These are phyloP conservation scores for Podila verticillata DNA, from an alignment of 192 early-diverging fungal genomes.

Conservation along the genomic window DNA sequence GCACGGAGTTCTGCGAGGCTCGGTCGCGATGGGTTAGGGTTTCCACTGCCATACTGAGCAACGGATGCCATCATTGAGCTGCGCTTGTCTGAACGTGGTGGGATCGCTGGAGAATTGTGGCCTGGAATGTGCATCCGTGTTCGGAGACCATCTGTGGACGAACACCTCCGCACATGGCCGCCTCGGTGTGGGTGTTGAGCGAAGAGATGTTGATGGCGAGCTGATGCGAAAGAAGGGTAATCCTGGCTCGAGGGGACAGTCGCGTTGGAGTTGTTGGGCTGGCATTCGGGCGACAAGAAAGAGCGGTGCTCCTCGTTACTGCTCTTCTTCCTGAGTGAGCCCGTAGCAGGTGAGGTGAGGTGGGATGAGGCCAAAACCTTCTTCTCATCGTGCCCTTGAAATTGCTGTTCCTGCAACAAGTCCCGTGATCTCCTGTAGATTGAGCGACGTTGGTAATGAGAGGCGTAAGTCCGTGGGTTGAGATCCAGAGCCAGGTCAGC, in stretches of 20 bases:
- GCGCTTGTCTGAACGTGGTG: conserved; percentile 35
- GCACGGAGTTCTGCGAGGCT: not conserved
- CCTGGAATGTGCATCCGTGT: conserved; percentile 12
- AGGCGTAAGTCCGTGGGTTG: not conserved
- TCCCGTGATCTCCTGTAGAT: not conserved
- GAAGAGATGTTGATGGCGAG: not conserved
- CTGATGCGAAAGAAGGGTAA: not conserved
- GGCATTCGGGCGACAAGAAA: conserved; percentile 27
- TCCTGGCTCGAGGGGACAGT: not conserved
- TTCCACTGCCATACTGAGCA: not conserved
- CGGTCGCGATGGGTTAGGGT: not conserved
- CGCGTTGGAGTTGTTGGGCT: conserved; percentile 25
- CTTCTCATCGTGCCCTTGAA: not conserved
- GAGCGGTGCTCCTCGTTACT: conserved; percentile 26
- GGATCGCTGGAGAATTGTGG: conserved; percentile 2
- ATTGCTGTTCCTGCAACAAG: not conserved
- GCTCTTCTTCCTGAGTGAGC: conserved; percentile 29
- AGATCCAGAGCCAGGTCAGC: not conserved
- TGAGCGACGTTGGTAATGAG: not conserved
- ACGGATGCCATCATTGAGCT: conserved; percentile 20
- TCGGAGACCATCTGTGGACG: conserved; percentile 36
- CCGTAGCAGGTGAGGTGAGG: not conserved
- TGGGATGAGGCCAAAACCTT: not conserved
- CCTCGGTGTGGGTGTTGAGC: conserved; percentile 8
- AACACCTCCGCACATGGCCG: conserved; percentile 36